A percentile compares a stretch with the other conserved stretches of the same genome.
These are phyloP conservation scores for Euphrasia arctica DNA, from an alignment of 305 asterid genomes.

Conservation along the genomic window DNA sequence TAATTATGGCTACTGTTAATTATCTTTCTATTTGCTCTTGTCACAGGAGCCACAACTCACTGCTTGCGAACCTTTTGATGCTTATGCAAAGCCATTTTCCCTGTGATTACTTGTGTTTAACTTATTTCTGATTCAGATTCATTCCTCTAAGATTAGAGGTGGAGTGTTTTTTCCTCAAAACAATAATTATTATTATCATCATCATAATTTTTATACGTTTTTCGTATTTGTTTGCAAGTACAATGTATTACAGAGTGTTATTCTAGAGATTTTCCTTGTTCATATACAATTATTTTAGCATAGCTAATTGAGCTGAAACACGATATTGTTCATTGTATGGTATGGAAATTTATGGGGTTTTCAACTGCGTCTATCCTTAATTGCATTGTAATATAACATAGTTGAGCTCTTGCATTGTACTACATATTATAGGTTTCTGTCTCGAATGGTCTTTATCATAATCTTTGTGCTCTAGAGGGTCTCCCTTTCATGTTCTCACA, in stretches of 20 bases:
- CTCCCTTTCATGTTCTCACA: no score
- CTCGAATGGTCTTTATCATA: no score
- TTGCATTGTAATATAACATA: no score
- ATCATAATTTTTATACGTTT: background rate
- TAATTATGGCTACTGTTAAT: background rate
- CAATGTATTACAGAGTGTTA: background rate
- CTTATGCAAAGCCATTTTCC: constrained; percentile 70
- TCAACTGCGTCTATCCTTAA: no score
- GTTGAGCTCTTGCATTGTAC: no score
- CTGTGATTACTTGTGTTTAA: constrained; percentile 39
- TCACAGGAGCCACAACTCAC: constrained; percentile 85
- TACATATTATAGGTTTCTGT: no score
- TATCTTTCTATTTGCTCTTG: background rate
- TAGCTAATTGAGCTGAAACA: background rate
- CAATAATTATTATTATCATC: background rate
- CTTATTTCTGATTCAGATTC: background rate
- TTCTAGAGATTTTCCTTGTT: background rate
- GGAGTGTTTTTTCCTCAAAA: background rate
- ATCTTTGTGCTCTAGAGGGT: no score
- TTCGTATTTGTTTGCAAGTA: background rate
- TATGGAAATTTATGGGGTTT: no score
- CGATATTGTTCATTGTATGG: background rate
- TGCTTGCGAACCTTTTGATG: constrained; percentile 73
- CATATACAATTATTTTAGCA: background rate
- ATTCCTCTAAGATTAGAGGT: background rate